Percentiles rank a stretch among this genome's conserved stretches.
Conservation (phyloP, 176 grass and related monocot genomes). For the Typha latifolia region DNA sequence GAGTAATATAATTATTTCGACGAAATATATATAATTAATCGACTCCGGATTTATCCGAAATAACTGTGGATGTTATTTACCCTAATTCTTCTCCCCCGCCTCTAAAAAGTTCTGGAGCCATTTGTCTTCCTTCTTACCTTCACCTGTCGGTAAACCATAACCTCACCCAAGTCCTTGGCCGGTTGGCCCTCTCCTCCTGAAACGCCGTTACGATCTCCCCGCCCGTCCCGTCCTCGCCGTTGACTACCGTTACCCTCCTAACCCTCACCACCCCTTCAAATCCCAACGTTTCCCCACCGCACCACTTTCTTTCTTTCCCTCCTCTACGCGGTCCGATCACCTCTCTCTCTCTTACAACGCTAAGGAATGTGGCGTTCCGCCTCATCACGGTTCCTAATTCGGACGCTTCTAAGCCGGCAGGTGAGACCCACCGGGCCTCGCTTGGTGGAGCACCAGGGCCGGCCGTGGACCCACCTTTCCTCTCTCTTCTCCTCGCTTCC, state of each 20-base stretch:
- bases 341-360: conserved; percentile 2
- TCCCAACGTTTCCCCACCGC: conserved; percentile 19
- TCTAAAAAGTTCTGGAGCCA: too few species aligned
- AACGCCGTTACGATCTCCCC: background rate
- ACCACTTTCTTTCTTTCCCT: conserved; percentile 16
- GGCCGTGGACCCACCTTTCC: conserved; percentile 3
- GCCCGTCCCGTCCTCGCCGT: background rate
- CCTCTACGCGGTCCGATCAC: background rate
- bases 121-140: too few species aligned
- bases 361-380: conserved; percentile 44
- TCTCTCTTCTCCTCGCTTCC: background rate
- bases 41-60: too few species aligned
- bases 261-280: conserved; percentile 3
- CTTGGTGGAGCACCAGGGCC: background rate
- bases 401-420: background rate
- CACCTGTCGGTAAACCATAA: too few species aligned
- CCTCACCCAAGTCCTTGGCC: too few species aligned
- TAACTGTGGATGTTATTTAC: too few species aligned
- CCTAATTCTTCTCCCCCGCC: too few species aligned
- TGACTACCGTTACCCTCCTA: background rate
- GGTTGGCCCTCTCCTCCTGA: too few species aligned
- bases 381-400: conserved; percentile 4
- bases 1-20: too few species aligned
- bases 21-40: too few species aligned
- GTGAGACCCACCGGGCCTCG: background rate